Conservation (phyloP, 2,329 filamentous ascomycete genomes). For the Zasmidium cellare region DNA sequence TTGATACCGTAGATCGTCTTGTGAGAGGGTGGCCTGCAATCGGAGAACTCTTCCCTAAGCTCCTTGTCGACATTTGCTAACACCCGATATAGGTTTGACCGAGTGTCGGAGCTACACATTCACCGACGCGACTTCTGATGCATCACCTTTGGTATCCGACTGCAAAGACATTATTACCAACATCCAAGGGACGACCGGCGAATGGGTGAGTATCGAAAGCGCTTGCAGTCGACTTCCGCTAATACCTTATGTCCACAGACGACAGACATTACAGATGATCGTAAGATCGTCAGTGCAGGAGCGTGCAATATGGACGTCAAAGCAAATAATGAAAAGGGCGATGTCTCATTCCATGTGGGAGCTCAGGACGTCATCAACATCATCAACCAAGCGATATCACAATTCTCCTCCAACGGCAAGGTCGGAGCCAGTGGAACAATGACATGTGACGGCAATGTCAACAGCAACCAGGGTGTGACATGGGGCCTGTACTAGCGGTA, state of each 20-base stretch:
- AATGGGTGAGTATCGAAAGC: not conserved
- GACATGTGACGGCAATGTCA: not conserved
- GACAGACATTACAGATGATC: too few relatives aligned
- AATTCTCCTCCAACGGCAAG: not conserved
- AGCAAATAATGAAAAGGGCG: not conserved
- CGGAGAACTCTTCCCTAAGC: too few relatives aligned
- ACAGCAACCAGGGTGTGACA: too few relatives aligned
- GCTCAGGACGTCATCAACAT: not conserved
- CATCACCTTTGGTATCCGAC: not conserved
- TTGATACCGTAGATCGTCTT: too few relatives aligned
- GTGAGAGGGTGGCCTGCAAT: too few relatives aligned
- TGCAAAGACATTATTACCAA: not conserved
- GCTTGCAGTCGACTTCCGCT: too few relatives aligned
- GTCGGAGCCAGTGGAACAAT: not conserved
- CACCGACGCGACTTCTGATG: not conserved
- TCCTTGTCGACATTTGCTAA: too few relatives aligned
- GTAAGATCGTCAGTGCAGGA: too few relatives aligned
- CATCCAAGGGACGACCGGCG: not conserved
- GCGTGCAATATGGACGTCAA: not conserved
- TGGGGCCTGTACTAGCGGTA: too few relatives aligned
- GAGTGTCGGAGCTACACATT: not conserved
- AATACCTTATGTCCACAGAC: too few relatives aligned
- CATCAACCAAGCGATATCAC: not conserved
- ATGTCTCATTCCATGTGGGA: not conserved
- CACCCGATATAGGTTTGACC: too few relatives aligned